Conservation (phyloP, 2,329 filamentous ascomycete genomes). For the Ceratocystis huliohia region DNA sequence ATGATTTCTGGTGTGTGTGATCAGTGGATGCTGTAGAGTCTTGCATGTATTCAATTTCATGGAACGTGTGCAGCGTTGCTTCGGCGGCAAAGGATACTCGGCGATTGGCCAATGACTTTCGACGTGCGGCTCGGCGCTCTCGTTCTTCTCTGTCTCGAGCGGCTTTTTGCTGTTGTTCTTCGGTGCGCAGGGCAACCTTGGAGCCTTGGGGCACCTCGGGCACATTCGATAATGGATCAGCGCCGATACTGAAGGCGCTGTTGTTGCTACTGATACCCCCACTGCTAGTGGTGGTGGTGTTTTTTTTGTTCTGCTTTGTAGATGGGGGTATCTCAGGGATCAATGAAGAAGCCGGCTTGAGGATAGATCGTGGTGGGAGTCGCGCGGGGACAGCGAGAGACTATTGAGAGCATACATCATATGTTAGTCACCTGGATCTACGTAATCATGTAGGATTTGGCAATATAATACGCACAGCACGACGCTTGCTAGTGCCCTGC, state of each 20-base stretch:
- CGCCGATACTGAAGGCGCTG: conserved; percentile 15
- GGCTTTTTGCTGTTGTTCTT: conserved; percentile 58
- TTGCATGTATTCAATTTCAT: conserved; percentile 78
- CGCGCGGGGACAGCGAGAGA: conserved; percentile 42
- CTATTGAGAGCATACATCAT: conserved; percentile 27
- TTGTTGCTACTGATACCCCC: not conserved
- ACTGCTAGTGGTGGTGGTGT: not conserved
- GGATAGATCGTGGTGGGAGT: conserved; percentile 52
- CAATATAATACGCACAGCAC: conserved; percentile 48
- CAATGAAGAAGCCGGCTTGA: conserved; percentile 61
- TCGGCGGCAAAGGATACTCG: conserved; percentile 95
- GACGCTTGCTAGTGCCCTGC: conserved; percentile 60
- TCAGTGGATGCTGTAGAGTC: conserved; percentile 76
- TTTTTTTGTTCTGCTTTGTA: conserved; percentile 11
- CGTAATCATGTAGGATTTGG: not conserved
- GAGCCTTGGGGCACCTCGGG: conserved; percentile 27
- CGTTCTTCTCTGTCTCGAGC: conserved; percentile 57
- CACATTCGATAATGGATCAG: conserved; percentile 19
- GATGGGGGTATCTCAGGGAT: conserved; percentile 49
- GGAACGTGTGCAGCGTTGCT: conserved; percentile 92
- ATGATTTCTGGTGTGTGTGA: conserved; percentile 48
- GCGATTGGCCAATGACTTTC: conserved; percentile 85
- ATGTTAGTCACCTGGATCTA: not conserved
- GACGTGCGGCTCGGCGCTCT: conserved; percentile 70
- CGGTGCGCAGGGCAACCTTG: conserved; percentile 52